Percentiles rank a stretch among this genome's conserved stretches.
Conservation (phyloP, 257 asterid species). For the Solanum bulbocastanum region DNA sequence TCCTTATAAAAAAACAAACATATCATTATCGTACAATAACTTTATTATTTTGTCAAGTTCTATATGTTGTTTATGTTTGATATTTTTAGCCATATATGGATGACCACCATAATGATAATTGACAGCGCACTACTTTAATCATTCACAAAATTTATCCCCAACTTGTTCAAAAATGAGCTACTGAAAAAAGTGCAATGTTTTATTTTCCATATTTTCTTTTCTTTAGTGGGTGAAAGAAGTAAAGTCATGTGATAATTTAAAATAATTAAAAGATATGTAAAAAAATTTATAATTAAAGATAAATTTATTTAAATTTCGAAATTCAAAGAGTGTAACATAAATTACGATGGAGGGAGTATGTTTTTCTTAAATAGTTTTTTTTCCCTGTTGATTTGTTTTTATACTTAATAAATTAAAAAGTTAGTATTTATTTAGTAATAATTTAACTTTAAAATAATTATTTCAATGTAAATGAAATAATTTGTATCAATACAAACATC, state of each 20-base stretch:
- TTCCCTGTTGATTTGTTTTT: too few relatives aligned
- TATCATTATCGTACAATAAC: background rate
- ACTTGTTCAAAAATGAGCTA: background rate
- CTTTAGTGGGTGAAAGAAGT: background rate
- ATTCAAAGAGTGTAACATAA: too few relatives aligned
- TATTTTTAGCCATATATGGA: background rate
- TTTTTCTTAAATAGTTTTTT: too few relatives aligned
- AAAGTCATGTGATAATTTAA: too few relatives aligned
- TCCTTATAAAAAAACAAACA: background rate
- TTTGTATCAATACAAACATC: too few relatives aligned
- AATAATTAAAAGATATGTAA: too few relatives aligned
- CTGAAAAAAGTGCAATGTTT: background rate
- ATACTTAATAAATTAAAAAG: too few relatives aligned
- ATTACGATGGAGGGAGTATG: too few relatives aligned
- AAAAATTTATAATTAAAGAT: too few relatives aligned
- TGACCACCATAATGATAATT: background rate
- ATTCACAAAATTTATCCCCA: background rate
- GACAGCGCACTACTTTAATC: background rate
- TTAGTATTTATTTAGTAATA: too few relatives aligned
- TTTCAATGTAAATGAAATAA: too few relatives aligned
- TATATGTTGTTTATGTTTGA: background rate
- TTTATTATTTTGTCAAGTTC: background rate
- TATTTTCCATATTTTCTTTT: background rate
- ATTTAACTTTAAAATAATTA: too few relatives aligned
- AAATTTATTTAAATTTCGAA: accelerated